Evolutionary conservation across 2,329 filamentous ascomycete species (phyloP), one percentile per base, ranked within the genome.

Genomic region (Neurospora crassa): DNA sequence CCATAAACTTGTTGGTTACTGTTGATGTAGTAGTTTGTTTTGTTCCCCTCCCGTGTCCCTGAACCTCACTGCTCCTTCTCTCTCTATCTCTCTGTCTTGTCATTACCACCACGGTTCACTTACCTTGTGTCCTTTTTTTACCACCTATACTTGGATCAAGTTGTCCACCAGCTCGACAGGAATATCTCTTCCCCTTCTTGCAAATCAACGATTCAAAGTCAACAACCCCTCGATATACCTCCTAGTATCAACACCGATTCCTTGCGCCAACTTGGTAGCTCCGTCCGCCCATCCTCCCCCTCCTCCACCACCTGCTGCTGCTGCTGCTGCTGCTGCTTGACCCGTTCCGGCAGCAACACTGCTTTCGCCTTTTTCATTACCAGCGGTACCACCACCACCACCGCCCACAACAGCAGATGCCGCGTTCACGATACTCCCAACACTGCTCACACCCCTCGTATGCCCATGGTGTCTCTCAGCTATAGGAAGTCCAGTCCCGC

Each of bases 181-280:
- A 10, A 4, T 47, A 47, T 47, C 8, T 47, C 45, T 24, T 24
- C n/a, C 45, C 45, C 45, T 11, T 63, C 34, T 18, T 24, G 18
- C 68, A 67, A 68, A 68, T 76, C 74, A 85, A 43, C 83, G 79
- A 78, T 86, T 86, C 77, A 93, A 79, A 70, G 73, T 92, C 79
- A 94, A 81, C 71, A 94, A 78, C 1, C 89, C 89, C 79, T 94
- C 91, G 4, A 94, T 88, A 79, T 94, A 94, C 78, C 86, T 87
- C 79, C 89, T 86, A 40, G 91, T 92, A 82, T 94, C 92, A 42
- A 94, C 85, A 0, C 92, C 92, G 74, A 94, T 92, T 0, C 91
- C 92, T 76, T 92, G 89, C 0, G 87, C 89, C 74, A 93, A 79
- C 70, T 86, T 86, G 24, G 84, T 86, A 1, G 89, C 87, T 3